These are phyloP conservation scores for Calophaca sinica DNA, from an alignment of 306 rosid genomes.

Conservation along the genomic window DNA sequence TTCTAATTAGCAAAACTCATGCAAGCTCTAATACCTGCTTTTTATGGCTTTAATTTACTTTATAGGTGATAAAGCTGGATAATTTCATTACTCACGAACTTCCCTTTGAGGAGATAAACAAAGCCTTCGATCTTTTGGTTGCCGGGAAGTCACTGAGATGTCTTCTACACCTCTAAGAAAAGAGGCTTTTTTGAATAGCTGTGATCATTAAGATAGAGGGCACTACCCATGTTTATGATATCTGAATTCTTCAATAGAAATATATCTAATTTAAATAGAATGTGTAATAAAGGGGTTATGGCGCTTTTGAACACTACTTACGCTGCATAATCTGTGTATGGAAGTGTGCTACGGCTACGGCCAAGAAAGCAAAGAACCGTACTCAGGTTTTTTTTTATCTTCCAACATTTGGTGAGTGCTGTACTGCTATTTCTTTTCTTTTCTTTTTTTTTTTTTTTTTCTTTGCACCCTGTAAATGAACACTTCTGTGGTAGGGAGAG, in stretches of 20 bases:
- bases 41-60: conserved; percentile 8
- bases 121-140: conserved; percentile 68
- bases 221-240: neutral
- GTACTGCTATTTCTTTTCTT: conserved; percentile 15
- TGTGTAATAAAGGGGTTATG: conserved; percentile 1
- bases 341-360: conserved; percentile 4
- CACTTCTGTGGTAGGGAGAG: neutral
- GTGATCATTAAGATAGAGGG: conserved; percentile 5
- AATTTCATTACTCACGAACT: conserved; percentile 83
- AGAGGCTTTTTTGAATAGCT: neutral
- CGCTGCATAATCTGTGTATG: neutral
- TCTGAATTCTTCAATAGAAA: neutral
- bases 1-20: neutral
- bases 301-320: neutral
- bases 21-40: conserved; percentile 24
- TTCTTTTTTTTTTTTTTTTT: neutral
- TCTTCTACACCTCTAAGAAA: conserved; percentile 56
- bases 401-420: conserved; percentile 7
- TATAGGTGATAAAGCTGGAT: conserved; percentile 75
- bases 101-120: conserved; percentile 77
- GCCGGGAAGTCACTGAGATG: conserved; percentile 80
- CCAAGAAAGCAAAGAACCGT: neutral
- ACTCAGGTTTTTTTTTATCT: neutral
- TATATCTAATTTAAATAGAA: conserved; percentile 19
- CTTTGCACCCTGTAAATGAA: conserved; percentile 2